A percentile compares a stretch with the other conserved stretches of the same genome.
Evolutionary conservation across 345 rosid species (phyloP).

Genomic region (Clausena lansium): DNA sequence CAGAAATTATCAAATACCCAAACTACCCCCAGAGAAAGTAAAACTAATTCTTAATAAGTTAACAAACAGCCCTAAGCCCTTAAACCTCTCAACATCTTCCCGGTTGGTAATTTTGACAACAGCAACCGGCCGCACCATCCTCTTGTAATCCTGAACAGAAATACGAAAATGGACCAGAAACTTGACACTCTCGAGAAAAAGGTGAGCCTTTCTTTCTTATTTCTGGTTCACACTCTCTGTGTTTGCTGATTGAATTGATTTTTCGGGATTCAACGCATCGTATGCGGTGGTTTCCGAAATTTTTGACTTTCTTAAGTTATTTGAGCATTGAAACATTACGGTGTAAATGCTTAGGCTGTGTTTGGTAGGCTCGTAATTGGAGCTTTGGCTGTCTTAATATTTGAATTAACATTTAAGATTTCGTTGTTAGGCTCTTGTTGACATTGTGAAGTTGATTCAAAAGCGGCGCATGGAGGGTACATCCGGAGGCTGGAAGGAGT

Average conservation of each 20-base stretch:
- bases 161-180: slow-evolving; percentile 12
- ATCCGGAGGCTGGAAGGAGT: slow-evolving; percentile 73
- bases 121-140: neutral
- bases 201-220: neutral
- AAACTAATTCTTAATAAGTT: neutral
- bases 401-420: neutral
- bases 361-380: too few relatives aligned
- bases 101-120: neutral
- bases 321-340: neutral
- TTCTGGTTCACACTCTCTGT: neutral
- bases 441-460: slow-evolving; percentile 64
- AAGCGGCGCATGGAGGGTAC: slow-evolving; percentile 50
- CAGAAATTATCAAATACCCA: neutral
- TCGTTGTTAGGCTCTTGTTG: slow-evolving; percentile 52
- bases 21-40: neutral
- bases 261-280: neutral
- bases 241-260: neutral
- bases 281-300: neutral
- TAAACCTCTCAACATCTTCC: neutral
- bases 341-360: neutral
- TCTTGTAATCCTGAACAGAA: neutral
- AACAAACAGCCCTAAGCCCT: neutral
- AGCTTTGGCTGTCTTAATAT: neutral
- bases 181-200: slow-evolving; percentile 10
- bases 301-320: neutral